phyloP scores from a whole-genome alignment of 176 grass and related monocot genomes.

The Juncus inflexus region DNA sequence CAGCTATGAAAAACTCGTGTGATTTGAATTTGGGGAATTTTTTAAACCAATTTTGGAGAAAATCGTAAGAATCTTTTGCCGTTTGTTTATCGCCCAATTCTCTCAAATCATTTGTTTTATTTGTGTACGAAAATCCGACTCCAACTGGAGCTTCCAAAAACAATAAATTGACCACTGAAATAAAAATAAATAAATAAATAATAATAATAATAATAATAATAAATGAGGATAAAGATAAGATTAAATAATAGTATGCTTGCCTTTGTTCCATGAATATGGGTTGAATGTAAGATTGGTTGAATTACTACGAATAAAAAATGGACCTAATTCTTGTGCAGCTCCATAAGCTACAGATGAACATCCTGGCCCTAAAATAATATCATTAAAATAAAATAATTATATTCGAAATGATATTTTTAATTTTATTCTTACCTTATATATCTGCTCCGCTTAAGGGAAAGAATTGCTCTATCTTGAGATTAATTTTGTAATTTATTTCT shows the following conservation, averaged over 20 bases:
- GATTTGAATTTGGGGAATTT: conserved; percentile 78
- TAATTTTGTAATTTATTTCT: no score
- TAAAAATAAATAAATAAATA: not conserved
- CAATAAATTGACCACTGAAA: conserved; percentile 73
- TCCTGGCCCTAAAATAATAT: conserved; percentile 53
- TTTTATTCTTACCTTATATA: no score
- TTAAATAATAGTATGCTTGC: conserved; percentile 27
- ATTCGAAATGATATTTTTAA: no score
- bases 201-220: not conserved
- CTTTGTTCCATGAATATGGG: conserved; percentile 86
- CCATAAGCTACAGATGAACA: conserved; percentile 88
- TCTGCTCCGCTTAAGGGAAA: no score
- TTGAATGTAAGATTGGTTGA: conserved; percentile 62
- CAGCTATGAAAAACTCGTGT: conserved; percentile 77
- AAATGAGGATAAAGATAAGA: not conserved
- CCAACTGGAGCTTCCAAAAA: conserved; percentile 87
- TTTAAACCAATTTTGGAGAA: conserved; percentile 67
- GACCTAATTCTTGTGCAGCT: conserved; percentile 84
- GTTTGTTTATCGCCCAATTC: conserved; percentile 70
- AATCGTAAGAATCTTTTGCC: conserved; percentile 59
- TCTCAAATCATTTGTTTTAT: conserved; percentile 52
- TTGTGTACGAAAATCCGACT: conserved; percentile 94
- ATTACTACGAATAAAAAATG: conserved; percentile 56
- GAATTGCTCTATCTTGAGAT: no score
- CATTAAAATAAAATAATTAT: no score